Evolutionary conservation across 805 yeast species (phyloP), one percentile per base, ranked within the genome.

Genomic region (Myxozyma monticola): DNA sequence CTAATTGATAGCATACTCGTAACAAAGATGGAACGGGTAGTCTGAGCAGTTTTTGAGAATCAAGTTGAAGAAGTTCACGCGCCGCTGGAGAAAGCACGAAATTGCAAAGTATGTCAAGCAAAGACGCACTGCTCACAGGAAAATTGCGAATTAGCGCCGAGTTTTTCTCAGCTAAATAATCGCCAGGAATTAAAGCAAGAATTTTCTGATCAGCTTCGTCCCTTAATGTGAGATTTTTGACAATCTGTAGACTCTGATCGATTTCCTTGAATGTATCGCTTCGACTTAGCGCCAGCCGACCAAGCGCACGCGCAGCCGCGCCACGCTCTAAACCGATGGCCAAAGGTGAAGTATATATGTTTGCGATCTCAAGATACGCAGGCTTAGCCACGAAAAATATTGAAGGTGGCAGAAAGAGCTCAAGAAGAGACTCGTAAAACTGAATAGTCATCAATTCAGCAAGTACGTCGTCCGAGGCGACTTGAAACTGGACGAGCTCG

Each of bases 11-110:
- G 20, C 49, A 35, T 12, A 57, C 41, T 8, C 38, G 35, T 14
- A 57, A 47, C 34, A 56, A 34, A 7, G 46, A 43, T 25, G 57
- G 59, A 9, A 53, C 57, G 2, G 57, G 60, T 30, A 57, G 37
- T 17, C 49, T 39, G 17, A 48, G 22, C n/a, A 57, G 29, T 0
- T 24, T 14, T 15, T 42, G 47, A 6, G 60, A 44, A 28, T 45
- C 42, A 2, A 53, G 25, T 10, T 2, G n/a, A 14, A 53, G 38
- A 20, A 48, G 21, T 12, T 34, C 36, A 12, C 41, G 45, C 7
- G 51, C 40, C 29, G 40, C 24, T 4, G 41, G n/a, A 5, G 48
- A 45, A 21, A 26, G 46, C 18, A 49, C 26, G 31, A 31, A 38
- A 25, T 53, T 53, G 17, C 41, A 37, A 14, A 48, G 34, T 7